phyloP scores from a whole-genome alignment of 148 eudicot species.

The Arbutus unedo region DNA sequence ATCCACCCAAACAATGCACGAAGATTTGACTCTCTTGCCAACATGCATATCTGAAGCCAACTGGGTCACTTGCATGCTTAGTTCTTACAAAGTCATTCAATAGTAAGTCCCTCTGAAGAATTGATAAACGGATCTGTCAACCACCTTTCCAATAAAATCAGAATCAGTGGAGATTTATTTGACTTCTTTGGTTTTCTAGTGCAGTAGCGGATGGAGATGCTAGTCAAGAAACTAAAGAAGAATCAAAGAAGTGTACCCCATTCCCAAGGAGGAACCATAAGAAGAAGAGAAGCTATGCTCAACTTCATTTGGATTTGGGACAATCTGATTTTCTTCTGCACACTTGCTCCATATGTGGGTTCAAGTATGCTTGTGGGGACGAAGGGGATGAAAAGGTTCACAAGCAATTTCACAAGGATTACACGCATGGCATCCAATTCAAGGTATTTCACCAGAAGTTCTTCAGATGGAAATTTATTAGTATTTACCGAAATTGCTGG shows the following conservation, averaged over 20 bases:
- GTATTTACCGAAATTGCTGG: background rate
- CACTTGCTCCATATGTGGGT: constrained; percentile 20
- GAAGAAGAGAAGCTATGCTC: constrained; percentile 25
- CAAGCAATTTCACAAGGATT: constrained; percentile 24
- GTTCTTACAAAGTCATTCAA: background rate
- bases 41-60: background rate
- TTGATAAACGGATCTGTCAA: background rate
- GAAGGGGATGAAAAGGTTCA: constrained; percentile 30
- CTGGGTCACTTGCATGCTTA: background rate
- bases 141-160: background rate
- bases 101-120: background rate
- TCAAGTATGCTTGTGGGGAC: constrained; percentile 22
- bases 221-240: constrained; percentile 13
- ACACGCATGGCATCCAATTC: constrained; percentile 20
- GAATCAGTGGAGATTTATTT: too few species aligned
- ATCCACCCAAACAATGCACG: background rate
- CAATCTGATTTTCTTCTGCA: constrained; percentile 26
- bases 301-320: constrained; percentile 21
- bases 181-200: constrained; percentile 1
- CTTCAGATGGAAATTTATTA: background rate
- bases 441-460: constrained; percentile 12
- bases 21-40: background rate
- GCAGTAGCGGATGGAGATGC: constrained; percentile 11
- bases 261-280: constrained; percentile 9
- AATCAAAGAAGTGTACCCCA: background rate